Percentiles rank a stretch among this genome's conserved stretches.
These are phyloP conservation scores for Haematococcus sp. DNA, from an alignment of 139 green algal species.

Conservation along the genomic window DNA sequence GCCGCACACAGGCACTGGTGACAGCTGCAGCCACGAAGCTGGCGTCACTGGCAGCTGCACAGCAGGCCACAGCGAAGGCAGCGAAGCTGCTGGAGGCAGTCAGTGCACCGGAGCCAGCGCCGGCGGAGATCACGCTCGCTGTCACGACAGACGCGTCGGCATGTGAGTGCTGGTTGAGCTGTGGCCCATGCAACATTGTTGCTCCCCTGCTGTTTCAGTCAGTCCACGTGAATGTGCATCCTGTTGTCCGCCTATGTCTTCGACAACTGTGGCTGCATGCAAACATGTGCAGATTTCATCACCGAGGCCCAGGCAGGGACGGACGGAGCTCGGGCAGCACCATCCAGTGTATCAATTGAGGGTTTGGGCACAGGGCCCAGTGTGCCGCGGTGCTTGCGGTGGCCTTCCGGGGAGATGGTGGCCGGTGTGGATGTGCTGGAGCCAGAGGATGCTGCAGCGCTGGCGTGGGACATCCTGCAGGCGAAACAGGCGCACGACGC, in stretches of 20 bases:
- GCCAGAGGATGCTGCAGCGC: slow-evolving; percentile 16
- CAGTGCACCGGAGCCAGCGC: slow-evolving; percentile 19
- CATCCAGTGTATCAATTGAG: slow-evolving; percentile 4
- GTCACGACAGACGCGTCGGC: slow-evolving; percentile 19
- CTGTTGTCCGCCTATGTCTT: too few species aligned
- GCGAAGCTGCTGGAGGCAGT: slow-evolving; percentile 17
- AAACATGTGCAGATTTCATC: slow-evolving; percentile 23
- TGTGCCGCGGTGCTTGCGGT: slow-evolving; percentile 29
- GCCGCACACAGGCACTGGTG: neutral
- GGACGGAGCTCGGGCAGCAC: too few species aligned
- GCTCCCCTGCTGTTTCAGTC: too few species aligned
- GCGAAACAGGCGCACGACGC: slow-evolving; percentile 14
- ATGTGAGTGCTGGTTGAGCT: slow-evolving; percentile 20
- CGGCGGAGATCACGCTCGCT: slow-evolving; percentile 19
- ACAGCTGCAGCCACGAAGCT: neutral
- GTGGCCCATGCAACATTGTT: too few species aligned
- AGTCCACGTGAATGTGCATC: neutral
- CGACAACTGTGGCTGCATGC: too few species aligned
- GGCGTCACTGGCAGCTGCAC: neutral
- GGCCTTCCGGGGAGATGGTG: slow-evolving; percentile 16
- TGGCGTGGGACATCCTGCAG: slow-evolving; percentile 12
- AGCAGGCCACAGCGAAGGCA: neutral
- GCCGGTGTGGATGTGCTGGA: neutral
- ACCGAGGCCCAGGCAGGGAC: slow-evolving; percentile 13
- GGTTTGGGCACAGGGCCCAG: slow-evolving; percentile 14